These are phyloP conservation scores for Atalantia buxifolia DNA, from an alignment of 345 rosid genomes.

Conservation along the genomic window DNA sequence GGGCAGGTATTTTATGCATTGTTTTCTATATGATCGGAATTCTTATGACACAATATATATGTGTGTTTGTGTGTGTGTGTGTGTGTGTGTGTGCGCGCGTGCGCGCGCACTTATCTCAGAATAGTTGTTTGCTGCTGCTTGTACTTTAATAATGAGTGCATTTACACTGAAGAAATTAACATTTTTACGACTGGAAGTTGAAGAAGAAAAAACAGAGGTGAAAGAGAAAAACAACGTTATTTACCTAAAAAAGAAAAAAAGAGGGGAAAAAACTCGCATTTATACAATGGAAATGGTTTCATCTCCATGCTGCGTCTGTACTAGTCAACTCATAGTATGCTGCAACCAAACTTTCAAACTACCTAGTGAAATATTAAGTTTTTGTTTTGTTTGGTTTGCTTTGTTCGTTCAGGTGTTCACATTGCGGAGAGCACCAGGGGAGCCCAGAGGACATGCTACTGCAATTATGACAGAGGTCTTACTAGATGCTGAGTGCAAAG, in stretches of 20 bases:
- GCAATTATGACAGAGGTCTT: slow-evolving; percentile 67
- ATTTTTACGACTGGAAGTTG: too few relatives aligned
- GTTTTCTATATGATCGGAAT: neutral
- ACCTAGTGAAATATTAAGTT: neutral
- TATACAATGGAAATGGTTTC: too few relatives aligned
- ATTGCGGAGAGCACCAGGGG: slow-evolving; percentile 60
- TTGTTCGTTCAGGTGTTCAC: slow-evolving; percentile 47
- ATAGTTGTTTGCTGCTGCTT: too few relatives aligned
- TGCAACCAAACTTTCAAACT: neutral
- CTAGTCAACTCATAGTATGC: neutral
- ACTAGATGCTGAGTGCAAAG: slow-evolving; percentile 65
- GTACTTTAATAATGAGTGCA: too few relatives aligned
- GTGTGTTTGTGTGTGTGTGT: too few relatives aligned
- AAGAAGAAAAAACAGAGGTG: too few relatives aligned
- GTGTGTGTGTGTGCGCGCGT: too few relatives aligned
- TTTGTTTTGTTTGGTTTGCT: neutral
- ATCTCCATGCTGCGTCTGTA: neutral
- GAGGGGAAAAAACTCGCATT: too few relatives aligned
- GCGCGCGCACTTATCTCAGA: too few relatives aligned
- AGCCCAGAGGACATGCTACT: slow-evolving; percentile 63
- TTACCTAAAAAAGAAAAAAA: too few relatives aligned
- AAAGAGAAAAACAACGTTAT: too few relatives aligned
- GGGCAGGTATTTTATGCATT: slow-evolving; percentile 45
- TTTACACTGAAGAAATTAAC: too few relatives aligned
- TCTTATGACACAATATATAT: neutral